Evolutionary conservation across 345 rosid genomes (phyloP).

Genomic region (Eucalyptus guilfoylei): DNA sequence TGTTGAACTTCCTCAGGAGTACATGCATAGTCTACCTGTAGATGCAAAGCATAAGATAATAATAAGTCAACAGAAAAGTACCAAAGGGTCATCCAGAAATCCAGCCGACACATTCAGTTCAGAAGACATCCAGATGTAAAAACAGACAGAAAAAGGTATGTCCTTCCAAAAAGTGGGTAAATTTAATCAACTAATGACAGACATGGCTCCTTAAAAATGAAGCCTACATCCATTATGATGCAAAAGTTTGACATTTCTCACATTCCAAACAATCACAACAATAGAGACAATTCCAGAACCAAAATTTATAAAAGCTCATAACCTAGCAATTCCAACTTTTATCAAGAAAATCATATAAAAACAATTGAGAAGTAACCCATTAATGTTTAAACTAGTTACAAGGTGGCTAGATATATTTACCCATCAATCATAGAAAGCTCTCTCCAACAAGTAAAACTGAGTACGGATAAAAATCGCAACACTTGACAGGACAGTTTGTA

Average conservation of each 20-base stretch:
- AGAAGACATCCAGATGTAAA: not conserved
- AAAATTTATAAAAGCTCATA: not conserved
- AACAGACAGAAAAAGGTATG: not conserved
- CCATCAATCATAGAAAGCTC: not conserved
- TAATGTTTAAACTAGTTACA: not conserved
- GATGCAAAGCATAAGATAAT: not conserved
- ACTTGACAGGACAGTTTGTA: not conserved
- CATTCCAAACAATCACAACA: not conserved
- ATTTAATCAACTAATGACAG: not conserved
- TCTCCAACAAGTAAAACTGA: not conserved
- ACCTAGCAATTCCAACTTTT: not conserved
- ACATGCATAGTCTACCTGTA: slow-evolving; percentile 92
- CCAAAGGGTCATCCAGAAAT: not conserved
- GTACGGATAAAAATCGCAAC: not conserved
- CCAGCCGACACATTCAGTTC: not conserved
- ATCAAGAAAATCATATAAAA: not conserved
- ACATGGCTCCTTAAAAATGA: not conserved
- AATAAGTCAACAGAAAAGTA: not conserved
- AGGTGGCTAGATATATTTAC: not conserved
- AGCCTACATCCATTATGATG: not conserved
- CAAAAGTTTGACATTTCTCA: not conserved
- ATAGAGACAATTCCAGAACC: not conserved
- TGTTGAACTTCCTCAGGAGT: slow-evolving; percentile 99
- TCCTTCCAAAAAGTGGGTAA: not conserved
- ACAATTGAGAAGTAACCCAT: not conserved